Evolutionary conservation across 192 early-diverging fungal genomes (phyloP), one percentile per base, ranked within the genome.

Genomic region (Geranomyces michiganensis): DNA sequence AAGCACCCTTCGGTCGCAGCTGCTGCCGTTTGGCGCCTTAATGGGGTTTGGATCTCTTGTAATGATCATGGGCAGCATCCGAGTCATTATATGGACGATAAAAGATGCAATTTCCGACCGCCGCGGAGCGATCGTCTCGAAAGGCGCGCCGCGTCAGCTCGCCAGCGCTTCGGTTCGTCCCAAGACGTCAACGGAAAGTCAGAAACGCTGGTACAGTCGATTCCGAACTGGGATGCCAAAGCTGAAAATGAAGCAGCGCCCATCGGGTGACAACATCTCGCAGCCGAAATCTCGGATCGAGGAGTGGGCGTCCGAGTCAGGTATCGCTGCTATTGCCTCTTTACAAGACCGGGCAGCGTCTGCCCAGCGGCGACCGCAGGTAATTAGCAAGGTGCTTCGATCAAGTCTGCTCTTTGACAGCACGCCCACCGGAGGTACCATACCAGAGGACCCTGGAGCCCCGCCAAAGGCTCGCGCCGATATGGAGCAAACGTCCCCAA

Each of bases 41-140:
- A 27, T 64, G 13, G 59, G 44, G 0, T 72, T 72, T 33, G 70
- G 70, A 41, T 72, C 70, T 24, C 45, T 64, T 44, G 61, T 72
- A 17, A 44, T 72, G 4, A 21, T 72, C 41, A 64, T 64, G 60
- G 70, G 70, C 7, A 21, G 47, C 7, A 10, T 72, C 27, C 41
- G 61, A 5, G 17, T 63, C 17, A 6, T 72, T 14, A 53, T 47
- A 12, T 64, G 59, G 62, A 19, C 29, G 15, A 14, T 48, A 3
- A 36, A 6, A 4, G 70, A 72, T 48, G 1, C 24, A 9, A 33
- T 70, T n/a, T 33, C 22, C 29, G 43, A 30, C 46, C 61, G 55
- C 10, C 47, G 59, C 36, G 19, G 24, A 55, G 67, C 21, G 12
- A 0, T 26, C 36, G 36, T 10, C 3, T 10, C 10, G 36, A 3